Base-by-base conservation (phyloP, 192 early-diverging fungal species). In the Backusella parvicylindrica region DNA sequence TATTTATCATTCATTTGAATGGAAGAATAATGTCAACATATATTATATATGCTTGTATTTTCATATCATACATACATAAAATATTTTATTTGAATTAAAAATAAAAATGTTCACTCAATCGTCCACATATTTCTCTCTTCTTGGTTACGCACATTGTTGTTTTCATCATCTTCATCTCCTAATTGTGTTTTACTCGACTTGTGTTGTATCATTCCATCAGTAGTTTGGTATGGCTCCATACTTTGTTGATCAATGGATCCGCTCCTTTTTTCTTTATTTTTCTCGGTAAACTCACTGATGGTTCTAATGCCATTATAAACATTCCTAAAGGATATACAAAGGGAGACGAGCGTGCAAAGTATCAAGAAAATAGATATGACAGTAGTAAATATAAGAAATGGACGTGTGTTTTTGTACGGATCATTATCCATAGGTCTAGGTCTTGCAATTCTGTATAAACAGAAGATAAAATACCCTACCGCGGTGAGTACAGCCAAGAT, bases 361-460 rank as follows among this genome's bases (percentile, higher is more conserved):
- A 77, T 35, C 13, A 84, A 56, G 6, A 72, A 9, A 23, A 72
- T 64, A 0, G 80, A 69, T 12, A 79, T 71, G 1, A 64, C 38
- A 7, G 81, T 80, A 5, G 81, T 82, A 35, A 85, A 84, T 26
- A 77, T 70, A 15, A 85, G 64, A 28, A 85, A 83, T 12, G 69
- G 64, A 6, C 84, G 82, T 0, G 84, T 85, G 28, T 82, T 81
- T 49, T 70, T 18, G 30, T 85, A 85, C 6, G 84, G 80, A 79
- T 85, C 84, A 2, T 38, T 18, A 2, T 15, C 47, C 1, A 30
- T 35, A 21, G 21, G 0, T 15, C 70, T 47, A 8, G 75, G 75
- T 40, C 43, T 68, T 21, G 71, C 75, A 35, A 84, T 78, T 5
- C 30, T 18, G 2, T 35, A 68, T 1, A 82, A 23, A 16, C 75